A percentile compares a stretch with the other conserved stretches of the same genome.
Evolutionary conservation across 1,284 basidiomycete species (phyloP).

Genomic region (Ustilago shanxiensis): DNA sequence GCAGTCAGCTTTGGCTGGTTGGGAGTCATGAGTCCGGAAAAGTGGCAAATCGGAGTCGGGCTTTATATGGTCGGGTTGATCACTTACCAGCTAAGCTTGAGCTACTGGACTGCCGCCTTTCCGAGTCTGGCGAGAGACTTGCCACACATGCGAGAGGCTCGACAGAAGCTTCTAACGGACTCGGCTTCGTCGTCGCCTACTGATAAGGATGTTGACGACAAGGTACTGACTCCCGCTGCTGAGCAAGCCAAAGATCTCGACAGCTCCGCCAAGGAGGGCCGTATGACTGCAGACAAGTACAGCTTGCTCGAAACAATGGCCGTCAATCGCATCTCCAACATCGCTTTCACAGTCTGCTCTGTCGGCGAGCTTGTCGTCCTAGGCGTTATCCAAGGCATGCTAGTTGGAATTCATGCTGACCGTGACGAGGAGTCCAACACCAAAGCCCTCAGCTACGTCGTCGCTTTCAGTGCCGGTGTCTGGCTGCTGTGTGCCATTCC

Average conservation of each 20-base stretch:
- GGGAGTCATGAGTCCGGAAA: conserved; percentile 73
- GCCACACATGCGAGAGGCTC: conserved; percentile 77
- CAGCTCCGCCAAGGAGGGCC: background rate
- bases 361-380: conserved; percentile 81
- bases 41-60: conserved; percentile 82
- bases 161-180: conserved; percentile 75
- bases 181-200: background rate
- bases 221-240: conserved; percentile 23
- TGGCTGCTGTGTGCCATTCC: conserved; percentile 80
- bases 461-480: conserved; percentile 69
- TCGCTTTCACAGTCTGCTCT: conserved; percentile 82
- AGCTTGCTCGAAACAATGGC: conserved; percentile 82
- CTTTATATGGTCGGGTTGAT: conserved; percentile 86
- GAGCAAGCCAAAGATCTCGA: background rate
- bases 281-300: conserved; percentile 75
- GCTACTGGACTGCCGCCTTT: conserved; percentile 86
- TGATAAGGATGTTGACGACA: conserved; percentile 11
- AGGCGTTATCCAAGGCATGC: conserved; percentile 81
- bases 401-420: conserved; percentile 76
- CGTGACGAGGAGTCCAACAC: conserved; percentile 68
- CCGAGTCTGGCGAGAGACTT: conserved; percentile 85
- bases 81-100: conserved; percentile 81
- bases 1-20: conserved; percentile 42
- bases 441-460: conserved; percentile 72
- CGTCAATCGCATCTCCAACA: conserved; percentile 86